phyloP scores from a whole-genome alignment of 805 yeast species.

The Candida ulmi region DNA sequence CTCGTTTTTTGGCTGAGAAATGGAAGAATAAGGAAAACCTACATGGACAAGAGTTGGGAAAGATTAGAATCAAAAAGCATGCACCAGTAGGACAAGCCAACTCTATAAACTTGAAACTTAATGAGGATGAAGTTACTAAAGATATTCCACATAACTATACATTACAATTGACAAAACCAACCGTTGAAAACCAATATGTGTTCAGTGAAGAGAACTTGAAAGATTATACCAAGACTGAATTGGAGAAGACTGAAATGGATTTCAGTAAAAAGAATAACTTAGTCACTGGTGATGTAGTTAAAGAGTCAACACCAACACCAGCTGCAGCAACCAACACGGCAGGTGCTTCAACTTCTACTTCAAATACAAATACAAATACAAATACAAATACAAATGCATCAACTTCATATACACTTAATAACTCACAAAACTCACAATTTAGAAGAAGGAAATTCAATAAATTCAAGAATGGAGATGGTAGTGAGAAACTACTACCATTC shows the following conservation, averaged over 20 bases:
- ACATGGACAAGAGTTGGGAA: conserved; percentile 75
- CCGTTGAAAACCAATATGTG: conserved; percentile 79
- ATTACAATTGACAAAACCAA: conserved; percentile 67
- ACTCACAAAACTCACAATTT: too few relatives aligned
- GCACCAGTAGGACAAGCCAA: conserved; percentile 20
- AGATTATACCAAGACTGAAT: conserved; percentile 36
- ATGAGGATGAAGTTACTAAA: conserved; percentile 40
- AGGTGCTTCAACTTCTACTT: neutral
- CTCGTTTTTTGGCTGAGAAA: conserved; percentile 75
- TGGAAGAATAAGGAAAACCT: conserved; percentile 65
- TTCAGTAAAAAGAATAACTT: conserved; percentile 3
- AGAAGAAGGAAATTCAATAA: conserved; percentile 30
- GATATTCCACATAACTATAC: conserved; percentile 83
- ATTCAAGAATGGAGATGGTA: conserved; percentile 31
- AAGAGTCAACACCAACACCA: neutral
- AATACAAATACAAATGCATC: conserved; percentile 2
- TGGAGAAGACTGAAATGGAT: conserved; percentile 27
- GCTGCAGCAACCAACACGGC: neutral
- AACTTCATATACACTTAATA: conserved; percentile 14
- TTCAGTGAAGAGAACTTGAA: conserved; percentile 81
- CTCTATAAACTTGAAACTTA: conserved; percentile 53
- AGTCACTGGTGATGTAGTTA: conserved; percentile 5
- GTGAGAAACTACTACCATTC: conserved; percentile 59
- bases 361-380: conserved; percentile 5
- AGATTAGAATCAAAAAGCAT: conserved; percentile 47